Evolutionary conservation across 345 rosid species (phyloP), one percentile per base, ranked within the genome.

Genomic region (Lepidium aucheri): DNA sequence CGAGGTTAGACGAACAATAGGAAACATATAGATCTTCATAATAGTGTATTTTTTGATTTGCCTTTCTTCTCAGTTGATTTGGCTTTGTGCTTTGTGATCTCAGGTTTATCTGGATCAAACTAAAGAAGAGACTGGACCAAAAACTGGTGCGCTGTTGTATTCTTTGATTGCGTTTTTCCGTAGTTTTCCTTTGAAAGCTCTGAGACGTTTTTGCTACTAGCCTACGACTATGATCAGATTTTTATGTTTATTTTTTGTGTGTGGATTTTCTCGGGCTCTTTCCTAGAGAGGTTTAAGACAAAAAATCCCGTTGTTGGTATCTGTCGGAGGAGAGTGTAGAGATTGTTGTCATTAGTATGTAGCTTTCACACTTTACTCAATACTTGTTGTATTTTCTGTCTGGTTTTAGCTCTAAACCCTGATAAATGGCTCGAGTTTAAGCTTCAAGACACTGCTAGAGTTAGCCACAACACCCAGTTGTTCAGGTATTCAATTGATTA

Each of bases 401-500:
- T 51, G 41, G 46, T 76, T 74, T 69, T 81, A 87, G 97, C 98
- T 71, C 85, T 92, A 53, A 87, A 84, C 62, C 86, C 98, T 9
- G 84, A 92, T 70, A 87, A 89, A 68, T 92, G 98, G 98, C 81
- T 80, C 80, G 97, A 81, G 79, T 92, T 92, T 70, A 92, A 87
- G 81, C 82, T 92, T 63, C 95, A 86, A 78, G 98, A 92, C 70
- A 86, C 95, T 45, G 98, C 93, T 24, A 83, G 87, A 63, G 98
- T 92, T 75, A 92, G 91, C 81, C 97, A 92, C 70, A 87, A 92
- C 77, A 67, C 86, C 56, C 93, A 92, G 45, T 72, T 92, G 72
- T 92, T 80, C 83, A 92, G 97, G 98, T 89, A 42, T 63, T 46
- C 63, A n/a, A 47, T 63, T 57, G 24, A 45, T 53, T 14, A 43